Evolutionary conservation across 768 basidiomycete genomes (phyloP), one percentile per base, ranked within the genome.

Genomic region (Lactarius sp.): DNA sequence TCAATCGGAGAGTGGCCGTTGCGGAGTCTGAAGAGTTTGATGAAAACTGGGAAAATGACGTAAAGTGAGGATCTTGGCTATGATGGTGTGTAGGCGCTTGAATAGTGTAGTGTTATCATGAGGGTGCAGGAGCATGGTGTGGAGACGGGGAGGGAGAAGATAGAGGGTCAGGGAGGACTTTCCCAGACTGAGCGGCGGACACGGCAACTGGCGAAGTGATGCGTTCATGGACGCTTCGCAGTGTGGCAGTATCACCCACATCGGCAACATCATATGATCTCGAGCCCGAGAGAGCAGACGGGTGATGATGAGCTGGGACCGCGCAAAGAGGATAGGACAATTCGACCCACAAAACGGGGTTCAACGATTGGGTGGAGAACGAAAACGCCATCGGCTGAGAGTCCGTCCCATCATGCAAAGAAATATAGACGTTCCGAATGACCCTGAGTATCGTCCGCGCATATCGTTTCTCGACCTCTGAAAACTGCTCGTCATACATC

Each of bases 361-460:
- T 59, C 22, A 54, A 39, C 49, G 52, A 59, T 31, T 39, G 59
- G 50, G 55, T 68, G 27, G 67, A 68, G 2, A 47, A 52, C 2
- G 67, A 55, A 52, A 65, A 65, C 7, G 53, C 59, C 8, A 50
- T 56, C 41, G 64, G 64, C 10, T 27, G 39, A 2, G 64, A 60
- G 49, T 56, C 64, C 22, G 64, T 65, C 41, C 63, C 64, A 27
- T 60, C n/a, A n/a, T 65, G 64, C 34, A 60, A n/a, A 20, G 64
- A 42, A 18, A 65, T 50, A 20, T 65, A 65, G 9, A 65, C 59
- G 22, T 34, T 51, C 49, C 64, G 59, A 20, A 60, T 60, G 52
- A 60, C 54, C 53, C 59, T 55, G 46, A 65, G 64, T 33, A 65
- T 65, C 49, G 54, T 55, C 41, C 53, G 52, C 18, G 64, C 58